Evolutionary conservation across 257 asterid genomes (phyloP).

Genomic region (Solanum pimpinellifolium): DNA sequence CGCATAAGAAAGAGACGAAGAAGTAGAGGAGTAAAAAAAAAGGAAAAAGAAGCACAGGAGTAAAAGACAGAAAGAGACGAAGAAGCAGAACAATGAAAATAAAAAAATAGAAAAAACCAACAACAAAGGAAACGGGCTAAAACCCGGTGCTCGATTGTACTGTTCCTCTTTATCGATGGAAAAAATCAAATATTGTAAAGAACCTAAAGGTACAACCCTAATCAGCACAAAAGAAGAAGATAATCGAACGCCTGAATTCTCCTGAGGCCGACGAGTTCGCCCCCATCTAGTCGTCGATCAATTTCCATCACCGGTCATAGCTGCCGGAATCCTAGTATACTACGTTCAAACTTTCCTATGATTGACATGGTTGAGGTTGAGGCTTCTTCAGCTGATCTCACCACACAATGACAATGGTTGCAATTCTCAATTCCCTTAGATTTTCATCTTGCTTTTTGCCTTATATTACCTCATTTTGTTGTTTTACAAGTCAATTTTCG

Average conservation of each 20-base stretch:
- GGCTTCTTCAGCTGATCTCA: neutral
- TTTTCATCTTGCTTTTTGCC: neutral
- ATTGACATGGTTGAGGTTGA: neutral
- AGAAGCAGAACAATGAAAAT: too few species aligned
- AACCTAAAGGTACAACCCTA: slow-evolving; percentile 19
- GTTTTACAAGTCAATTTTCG: too few species aligned
- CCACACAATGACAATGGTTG: neutral
- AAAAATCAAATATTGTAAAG: neutral
- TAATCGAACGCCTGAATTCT: neutral
- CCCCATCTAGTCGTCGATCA: neutral
- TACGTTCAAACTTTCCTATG: too few species aligned
- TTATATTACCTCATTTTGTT: neutral
- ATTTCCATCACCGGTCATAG: neutral
- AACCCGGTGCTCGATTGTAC: neutral
- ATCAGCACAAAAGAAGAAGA: neutral
- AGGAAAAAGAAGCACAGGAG: too few species aligned
- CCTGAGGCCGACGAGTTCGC: neutral
- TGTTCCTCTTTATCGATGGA: too few species aligned
- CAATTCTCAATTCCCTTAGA: neutral
- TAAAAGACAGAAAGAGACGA: too few species aligned
- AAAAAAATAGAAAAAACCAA: too few species aligned
- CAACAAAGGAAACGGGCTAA: neutral
- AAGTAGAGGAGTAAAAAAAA: too few species aligned
- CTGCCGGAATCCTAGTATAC: neutral
- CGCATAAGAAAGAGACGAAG: too few species aligned